These are phyloP conservation scores for Didymella glomerata DNA, from an alignment of 2,329 filamentous ascomycete genomes.

Conservation along the genomic window DNA sequence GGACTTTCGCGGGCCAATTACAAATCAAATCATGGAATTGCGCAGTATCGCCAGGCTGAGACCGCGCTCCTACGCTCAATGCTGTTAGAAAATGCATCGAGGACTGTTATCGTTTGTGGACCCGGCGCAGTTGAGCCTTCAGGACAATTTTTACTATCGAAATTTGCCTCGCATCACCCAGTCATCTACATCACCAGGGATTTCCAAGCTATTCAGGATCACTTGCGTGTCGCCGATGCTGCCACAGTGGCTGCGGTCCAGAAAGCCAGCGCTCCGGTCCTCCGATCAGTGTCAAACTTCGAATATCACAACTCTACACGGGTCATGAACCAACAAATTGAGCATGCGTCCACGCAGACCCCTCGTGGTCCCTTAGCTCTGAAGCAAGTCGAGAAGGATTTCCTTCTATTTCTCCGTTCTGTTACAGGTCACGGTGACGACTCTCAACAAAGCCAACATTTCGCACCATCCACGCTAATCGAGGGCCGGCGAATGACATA, in stretches of 20 bases:
- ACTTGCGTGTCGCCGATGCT: background rate
- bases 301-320: slow-evolving; percentile 1
- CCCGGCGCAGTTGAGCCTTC: slow-evolving; percentile 7
- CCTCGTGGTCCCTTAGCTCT: background rate
- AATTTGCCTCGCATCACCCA: background rate
- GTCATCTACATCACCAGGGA: slow-evolving; percentile 5
- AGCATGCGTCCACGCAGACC: background rate
- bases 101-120: slow-evolving; percentile 8
- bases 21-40: slow-evolving; percentile 2
- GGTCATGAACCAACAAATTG: background rate
- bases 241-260: background rate
- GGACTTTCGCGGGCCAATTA: slow-evolving; percentile 3
- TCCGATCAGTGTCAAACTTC: slow-evolving; percentile 7
- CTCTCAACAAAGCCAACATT: background rate
- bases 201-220: background rate
- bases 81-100: background rate
- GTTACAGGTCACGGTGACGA: background rate
- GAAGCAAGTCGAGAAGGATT: slow-evolving; percentile 1
- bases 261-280: background rate
- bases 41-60: background rate
- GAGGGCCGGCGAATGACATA: background rate
- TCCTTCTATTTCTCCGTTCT: background rate
- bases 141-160: background rate
- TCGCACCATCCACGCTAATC: background rate
- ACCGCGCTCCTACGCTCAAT: slow-evolving; percentile 1